Evolutionary conservation across 2,329 filamentous ascomycete genomes (phyloP), one percentile per base, ranked within the genome.

Genomic region (Colletotrichum phormii): DNA sequence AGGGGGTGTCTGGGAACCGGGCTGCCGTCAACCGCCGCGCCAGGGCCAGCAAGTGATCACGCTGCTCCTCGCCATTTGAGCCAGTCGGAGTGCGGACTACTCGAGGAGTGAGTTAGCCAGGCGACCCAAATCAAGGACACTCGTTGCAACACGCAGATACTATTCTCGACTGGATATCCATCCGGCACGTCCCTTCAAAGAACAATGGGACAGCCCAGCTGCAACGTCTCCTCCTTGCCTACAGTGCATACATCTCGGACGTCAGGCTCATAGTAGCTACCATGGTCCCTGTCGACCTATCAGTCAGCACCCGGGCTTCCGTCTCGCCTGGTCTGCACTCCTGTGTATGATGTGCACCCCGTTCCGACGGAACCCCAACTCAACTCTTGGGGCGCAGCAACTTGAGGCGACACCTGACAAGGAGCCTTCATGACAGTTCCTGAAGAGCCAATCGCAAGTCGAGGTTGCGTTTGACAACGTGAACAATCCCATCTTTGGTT

Each of bases 401-500:
- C 59, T 67, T 73, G 68, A 73, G 71, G 71, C 71, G 71, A 72
- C 68, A 72, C 58, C 59, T 73, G 68, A 72, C 71, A 73, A 60
- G 71, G 63, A 63, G 68, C 75, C 74, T 74, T 80, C 75, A 78
- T 76, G 64, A 73, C 75, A 75, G 76, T 67, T 73, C 74, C 71
- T 78, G 77, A 76, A 64, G 74, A 77, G 76, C 80, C 80, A 82
- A 81, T 81, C 80, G 80, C 80, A 82, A 80, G 77, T 75, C 49
- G 22, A 71, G 8, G 62, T 76, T 35, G 53, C 37, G 75, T 75
- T 71, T 80, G 76, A 78, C 78, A 75, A 73, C 35, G 37, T 54
- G 71, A 73, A 53, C 51, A 72, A 75, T 75, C 76, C 71, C 71
- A 66, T 71, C 65, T 75, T 9, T 72, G 73, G 68, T 70, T 59